Percentiles rank a stretch among this genome's conserved stretches.
phyloP scores from a whole-genome alignment of 2,329 filamentous ascomycete genomes.

The Pseudogymnoascus sp. region DNA sequence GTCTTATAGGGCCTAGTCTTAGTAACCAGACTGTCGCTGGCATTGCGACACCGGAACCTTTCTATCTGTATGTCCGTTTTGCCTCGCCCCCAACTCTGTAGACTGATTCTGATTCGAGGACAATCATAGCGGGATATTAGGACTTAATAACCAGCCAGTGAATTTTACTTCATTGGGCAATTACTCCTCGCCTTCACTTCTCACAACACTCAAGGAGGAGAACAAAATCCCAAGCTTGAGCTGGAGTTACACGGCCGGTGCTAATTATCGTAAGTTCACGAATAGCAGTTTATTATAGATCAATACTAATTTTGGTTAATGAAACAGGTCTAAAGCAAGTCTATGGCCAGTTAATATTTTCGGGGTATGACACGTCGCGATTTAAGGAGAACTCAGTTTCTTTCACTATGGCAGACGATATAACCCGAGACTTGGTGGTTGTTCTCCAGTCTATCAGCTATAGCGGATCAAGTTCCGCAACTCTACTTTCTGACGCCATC shows the following conservation, averaged over 20 bases:
- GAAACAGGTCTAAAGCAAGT: constrained; percentile 20
- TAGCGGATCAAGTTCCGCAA: constrained; percentile 28
- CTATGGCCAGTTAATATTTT: constrained; percentile 35
- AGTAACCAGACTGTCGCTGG: constrained; percentile 21
- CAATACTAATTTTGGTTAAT: background rate
- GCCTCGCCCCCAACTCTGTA: no score
- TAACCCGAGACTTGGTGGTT: constrained; percentile 33
- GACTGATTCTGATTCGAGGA: no score
- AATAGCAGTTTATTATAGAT: background rate
- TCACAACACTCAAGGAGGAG: constrained; percentile 32
- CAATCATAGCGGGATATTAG: constrained; percentile 31
- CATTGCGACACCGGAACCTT: constrained; percentile 30
- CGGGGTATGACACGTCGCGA: constrained; percentile 36
- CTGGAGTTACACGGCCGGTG: constrained; percentile 38
- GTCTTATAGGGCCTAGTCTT: constrained; percentile 20
- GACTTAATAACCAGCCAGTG: constrained; percentile 33
- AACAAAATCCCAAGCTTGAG: constrained; percentile 34
- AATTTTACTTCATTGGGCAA: constrained; percentile 34
- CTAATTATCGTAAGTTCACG: constrained; percentile 30
- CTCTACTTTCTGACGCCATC: constrained; percentile 30
- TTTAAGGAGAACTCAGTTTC: constrained; percentile 33
- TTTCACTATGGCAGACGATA: constrained; percentile 31
- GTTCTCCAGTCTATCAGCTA: constrained; percentile 34
- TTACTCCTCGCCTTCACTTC: constrained; percentile 30
- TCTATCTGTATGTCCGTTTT: constrained; percentile 31